phyloP scores from a whole-genome alignment of 257 asterid species.

The Henckelia pumila region DNA sequence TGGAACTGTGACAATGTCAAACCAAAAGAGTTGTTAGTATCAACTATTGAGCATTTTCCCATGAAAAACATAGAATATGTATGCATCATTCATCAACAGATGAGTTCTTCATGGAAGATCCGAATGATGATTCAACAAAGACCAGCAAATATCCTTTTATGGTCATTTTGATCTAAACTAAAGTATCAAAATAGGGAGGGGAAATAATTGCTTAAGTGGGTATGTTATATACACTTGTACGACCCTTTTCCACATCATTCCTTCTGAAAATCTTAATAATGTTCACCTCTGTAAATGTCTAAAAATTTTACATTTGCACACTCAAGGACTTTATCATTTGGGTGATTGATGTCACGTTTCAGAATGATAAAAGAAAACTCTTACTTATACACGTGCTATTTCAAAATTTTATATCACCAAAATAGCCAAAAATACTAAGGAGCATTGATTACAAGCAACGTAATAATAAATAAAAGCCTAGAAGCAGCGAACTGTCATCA shows the following conservation, averaged over 20 bases:
- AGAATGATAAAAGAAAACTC: background rate
- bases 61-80: background rate
- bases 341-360: background rate
- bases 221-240: background rate
- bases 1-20: constrained; percentile 62
- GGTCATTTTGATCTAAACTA: too few relatives aligned
- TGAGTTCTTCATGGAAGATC: background rate
- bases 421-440: background rate
- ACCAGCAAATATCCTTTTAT: background rate
- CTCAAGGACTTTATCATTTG: background rate
- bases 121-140: background rate
- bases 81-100: background rate
- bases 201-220: background rate
- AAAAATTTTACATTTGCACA: background rate
- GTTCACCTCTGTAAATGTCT: background rate
- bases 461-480: background rate
- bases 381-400: background rate
- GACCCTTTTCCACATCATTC: background rate
- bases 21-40: constrained; percentile 22
- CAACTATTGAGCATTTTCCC: background rate
- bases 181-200: too few relatives aligned
- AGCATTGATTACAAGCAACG: background rate
- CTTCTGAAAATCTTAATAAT: background rate
- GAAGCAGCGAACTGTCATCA: background rate
- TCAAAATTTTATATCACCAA: background rate